Evolutionary conservation across 2,329 filamentous ascomycete species (phyloP), one percentile per base, ranked within the genome.

Genomic region (Ilyonectria sp.): DNA sequence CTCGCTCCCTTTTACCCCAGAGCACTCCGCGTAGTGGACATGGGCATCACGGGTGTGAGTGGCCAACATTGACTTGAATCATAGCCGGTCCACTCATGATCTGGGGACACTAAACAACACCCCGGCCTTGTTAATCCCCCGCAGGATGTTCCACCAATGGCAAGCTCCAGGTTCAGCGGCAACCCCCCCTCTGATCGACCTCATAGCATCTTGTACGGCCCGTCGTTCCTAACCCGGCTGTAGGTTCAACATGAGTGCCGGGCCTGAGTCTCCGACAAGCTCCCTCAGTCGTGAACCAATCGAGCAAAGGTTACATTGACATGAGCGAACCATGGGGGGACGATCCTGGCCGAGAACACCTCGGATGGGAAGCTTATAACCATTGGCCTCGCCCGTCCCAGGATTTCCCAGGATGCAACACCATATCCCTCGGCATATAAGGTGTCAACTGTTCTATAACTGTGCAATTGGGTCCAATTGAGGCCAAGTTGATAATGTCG

Each of bases 141-240:
- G 63, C 67, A 67, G 37, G 65, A 71, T 75, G 64, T 75, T 75
- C 74, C 74, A 75, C 74, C 74, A 75, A 75, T 75, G 23, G 57
- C 13, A 26, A 11, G 29, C 31, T 40, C 26, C 50, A 10, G 13
- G 17, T 46, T 44, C 37, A 33, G 46, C 11, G 33, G 50, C 46
- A 62, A 59, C 56, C 29, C 63, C 65, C 61, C 46, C 31, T 58
- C 13, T 15, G 33, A 4, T 40, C 19, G 21, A 49, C 60, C 55
- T 53, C 46, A 60, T 40, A 52, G 33, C 19, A 63, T 47, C 50
- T 19, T 64, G 29, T 8, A 62, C 73, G 74, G 74, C 63, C 74
- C 74, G 74, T 71, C 63, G 71, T 67, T 75, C 74, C 74, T 75
- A 69, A n/a, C 52, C 52, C 49, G 33, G 62, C 59, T 44, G 56